Percentiles rank a stretch among this genome's conserved stretches.
Evolutionary conservation across 495 filamentous ascomycete genomes (phyloP).

Genomic region (Talaromyces liani): DNA sequence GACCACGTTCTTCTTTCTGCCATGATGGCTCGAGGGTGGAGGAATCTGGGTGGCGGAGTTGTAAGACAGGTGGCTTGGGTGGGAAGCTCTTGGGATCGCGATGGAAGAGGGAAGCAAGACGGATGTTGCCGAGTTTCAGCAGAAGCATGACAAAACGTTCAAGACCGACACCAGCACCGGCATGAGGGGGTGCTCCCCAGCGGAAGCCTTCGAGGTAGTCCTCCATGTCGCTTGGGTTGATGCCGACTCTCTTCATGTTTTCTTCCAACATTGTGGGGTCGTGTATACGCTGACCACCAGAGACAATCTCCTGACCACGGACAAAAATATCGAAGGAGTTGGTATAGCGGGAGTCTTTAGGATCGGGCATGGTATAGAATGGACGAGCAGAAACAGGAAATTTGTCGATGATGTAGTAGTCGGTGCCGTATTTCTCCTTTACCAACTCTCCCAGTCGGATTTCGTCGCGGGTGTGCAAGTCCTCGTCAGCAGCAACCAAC

Average conservation of each 20-base stretch:
- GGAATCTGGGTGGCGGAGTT: conserved; percentile 69
- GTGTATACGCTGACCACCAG: conserved; percentile 88
- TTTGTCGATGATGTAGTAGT: conserved; percentile 94
- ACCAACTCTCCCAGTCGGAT: conserved; percentile 77
- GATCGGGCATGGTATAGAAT: conserved; percentile 92
- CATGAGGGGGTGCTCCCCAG: conserved; percentile 83
- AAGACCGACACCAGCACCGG: conserved; percentile 82
- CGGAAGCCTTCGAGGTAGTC: conserved; percentile 87
- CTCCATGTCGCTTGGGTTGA: conserved; percentile 69
- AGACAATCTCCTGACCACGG: conserved; percentile 87
- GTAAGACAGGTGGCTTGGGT: conserved; percentile 39
- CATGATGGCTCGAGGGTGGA: conserved; percentile 62
- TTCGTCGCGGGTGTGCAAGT: conserved; percentile 78
- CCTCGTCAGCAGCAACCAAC: conserved; percentile 58
- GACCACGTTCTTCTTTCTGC: conserved; percentile 29
- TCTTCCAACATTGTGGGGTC: conserved; percentile 65
- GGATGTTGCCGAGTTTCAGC: conserved; percentile 79
- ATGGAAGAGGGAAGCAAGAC: conserved; percentile 74
- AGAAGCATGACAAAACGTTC: conserved; percentile 83
- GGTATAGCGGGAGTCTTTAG: conserved; percentile 60
- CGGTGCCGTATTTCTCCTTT: conserved; percentile 77
- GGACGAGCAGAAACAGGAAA: conserved; percentile 78
- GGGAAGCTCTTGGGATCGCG: conserved; percentile 79
- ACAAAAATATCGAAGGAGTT: conserved; percentile 97
- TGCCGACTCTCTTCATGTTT: conserved; percentile 66